A percentile compares a stretch with the other conserved stretches of the same genome.
Conservation (phyloP, 805 yeast genomes). For the Teunomyces gatunensis region DNA sequence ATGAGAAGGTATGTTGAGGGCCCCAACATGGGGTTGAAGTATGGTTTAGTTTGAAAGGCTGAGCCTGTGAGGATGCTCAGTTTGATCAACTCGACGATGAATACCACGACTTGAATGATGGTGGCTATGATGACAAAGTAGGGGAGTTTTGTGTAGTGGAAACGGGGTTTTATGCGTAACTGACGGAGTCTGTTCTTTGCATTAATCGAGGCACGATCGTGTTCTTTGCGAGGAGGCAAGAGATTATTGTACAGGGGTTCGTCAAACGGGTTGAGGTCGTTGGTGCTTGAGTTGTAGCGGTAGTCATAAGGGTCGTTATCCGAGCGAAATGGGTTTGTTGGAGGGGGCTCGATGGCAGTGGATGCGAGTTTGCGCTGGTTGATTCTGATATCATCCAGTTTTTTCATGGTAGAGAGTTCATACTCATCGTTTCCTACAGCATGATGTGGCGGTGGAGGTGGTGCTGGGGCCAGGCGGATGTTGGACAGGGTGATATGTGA, state of each 20-base stretch:
- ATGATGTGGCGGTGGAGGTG: neutral
- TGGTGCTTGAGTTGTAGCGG: neutral
- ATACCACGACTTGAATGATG: slow-evolving; percentile 50
- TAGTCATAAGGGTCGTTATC: neutral
- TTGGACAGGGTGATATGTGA: neutral
- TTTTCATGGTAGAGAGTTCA: slow-evolving; percentile 5
- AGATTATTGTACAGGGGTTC: slow-evolving; percentile 2
- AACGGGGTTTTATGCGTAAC: slow-evolving; percentile 26
- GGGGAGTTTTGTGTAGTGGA: slow-evolving; percentile 37
- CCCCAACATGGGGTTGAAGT: slow-evolving; percentile 77
- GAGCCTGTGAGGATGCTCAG: slow-evolving; percentile 62
- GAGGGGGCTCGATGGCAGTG: neutral
- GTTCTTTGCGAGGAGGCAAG: slow-evolving; percentile 2
- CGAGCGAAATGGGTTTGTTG: slow-evolving; percentile 7
- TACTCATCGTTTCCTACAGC: slow-evolving; percentile 6
- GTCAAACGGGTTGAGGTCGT: neutral
- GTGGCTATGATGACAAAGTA: slow-evolving; percentile 43
- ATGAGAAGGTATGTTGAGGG: slow-evolving; percentile 67
- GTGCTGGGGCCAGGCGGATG: slow-evolving; percentile 1
- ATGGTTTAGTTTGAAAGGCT: slow-evolving; percentile 65
- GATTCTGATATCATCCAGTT: neutral
- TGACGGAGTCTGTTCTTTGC: slow-evolving; percentile 21
- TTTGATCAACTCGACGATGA: slow-evolving; percentile 56
- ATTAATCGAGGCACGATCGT: neutral
- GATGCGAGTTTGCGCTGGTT: neutral